These are phyloP conservation scores for Phytophthora macrochlamydospora DNA, from an alignment of 352 stramenopile genomes.

Conservation along the genomic window DNA sequence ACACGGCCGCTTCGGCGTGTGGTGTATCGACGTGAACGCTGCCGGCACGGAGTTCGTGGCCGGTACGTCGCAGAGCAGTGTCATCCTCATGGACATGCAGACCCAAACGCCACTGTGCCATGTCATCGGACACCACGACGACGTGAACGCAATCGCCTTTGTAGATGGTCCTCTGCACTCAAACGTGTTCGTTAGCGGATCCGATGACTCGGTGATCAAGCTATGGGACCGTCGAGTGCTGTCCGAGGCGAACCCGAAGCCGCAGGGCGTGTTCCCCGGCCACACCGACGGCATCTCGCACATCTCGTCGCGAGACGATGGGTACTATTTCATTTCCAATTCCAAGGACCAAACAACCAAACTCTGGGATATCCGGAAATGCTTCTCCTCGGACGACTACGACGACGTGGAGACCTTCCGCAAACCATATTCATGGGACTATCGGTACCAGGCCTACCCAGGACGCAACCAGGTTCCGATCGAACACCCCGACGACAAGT, in stretches of 20 bases:
- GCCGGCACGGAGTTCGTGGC: slow-evolving; percentile 83
- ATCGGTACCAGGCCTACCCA: slow-evolving; percentile 82
- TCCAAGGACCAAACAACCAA: slow-evolving; percentile 85
- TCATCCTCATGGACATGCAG: slow-evolving; percentile 85
- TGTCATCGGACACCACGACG: slow-evolving; percentile 70
- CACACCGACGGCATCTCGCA: slow-evolving; percentile 86
- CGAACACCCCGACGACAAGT: slow-evolving; percentile 74
- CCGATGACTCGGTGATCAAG: slow-evolving; percentile 85
- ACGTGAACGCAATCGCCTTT: slow-evolving; percentile 88
- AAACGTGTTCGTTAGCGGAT: slow-evolving; percentile 88
- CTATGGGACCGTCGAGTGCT: slow-evolving; percentile 85
- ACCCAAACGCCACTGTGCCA: slow-evolving; percentile 71
- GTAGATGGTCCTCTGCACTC: slow-evolving; percentile 79
- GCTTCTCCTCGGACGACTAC: slow-evolving; percentile 53
- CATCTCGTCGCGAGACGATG: slow-evolving; percentile 83
- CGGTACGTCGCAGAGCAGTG: slow-evolving; percentile 71
- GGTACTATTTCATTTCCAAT: slow-evolving; percentile 91
- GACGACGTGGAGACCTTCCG: slow-evolving; percentile 49
- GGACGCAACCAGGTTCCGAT: slow-evolving; percentile 57
- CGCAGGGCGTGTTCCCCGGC: slow-evolving; percentile 80
- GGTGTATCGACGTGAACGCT: slow-evolving; percentile 79
- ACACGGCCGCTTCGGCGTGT: slow-evolving; percentile 74
- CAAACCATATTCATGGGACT: slow-evolving; percentile 78
- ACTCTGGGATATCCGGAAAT: slow-evolving; percentile 88
- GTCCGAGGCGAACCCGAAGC: slow-evolving; percentile 70